These are phyloP conservation scores for Amphichorda felina DNA, from an alignment of 2,329 filamentous ascomycete genomes.

Conservation along the genomic window DNA sequence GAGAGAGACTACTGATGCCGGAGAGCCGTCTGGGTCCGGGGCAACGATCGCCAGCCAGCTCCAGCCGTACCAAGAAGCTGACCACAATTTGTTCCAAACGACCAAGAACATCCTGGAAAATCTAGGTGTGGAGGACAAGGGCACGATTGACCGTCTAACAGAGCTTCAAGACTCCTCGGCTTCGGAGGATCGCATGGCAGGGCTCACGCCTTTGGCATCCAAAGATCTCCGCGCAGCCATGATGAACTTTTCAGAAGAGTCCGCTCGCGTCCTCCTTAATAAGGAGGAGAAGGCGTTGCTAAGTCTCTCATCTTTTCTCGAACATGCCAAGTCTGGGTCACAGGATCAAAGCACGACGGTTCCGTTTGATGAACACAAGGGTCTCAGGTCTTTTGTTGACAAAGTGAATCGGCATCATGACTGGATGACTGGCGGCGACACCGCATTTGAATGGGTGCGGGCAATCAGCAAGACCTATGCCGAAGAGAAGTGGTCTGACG, in stretches of 20 bases:
- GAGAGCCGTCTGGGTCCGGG: constrained; percentile 40
- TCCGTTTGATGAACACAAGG: constrained; percentile 38
- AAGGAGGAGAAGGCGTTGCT: constrained; percentile 40
- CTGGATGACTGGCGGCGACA: constrained; percentile 44
- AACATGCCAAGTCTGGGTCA: constrained; percentile 46
- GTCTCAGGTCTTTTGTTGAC: constrained; percentile 38
- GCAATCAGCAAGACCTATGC: constrained; percentile 38
- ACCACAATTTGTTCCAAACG: constrained; percentile 42
- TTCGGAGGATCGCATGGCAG: constrained; percentile 36
- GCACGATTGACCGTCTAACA: constrained; percentile 29
- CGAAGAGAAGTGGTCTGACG: constrained; percentile 43
- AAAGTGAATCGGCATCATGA: constrained; percentile 26
- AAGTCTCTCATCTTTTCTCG: constrained; percentile 49
- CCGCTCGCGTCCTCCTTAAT: constrained; percentile 36
- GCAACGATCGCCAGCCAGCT: constrained; percentile 41
- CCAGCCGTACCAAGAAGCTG: constrained; percentile 43
- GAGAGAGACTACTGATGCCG: constrained; percentile 37
- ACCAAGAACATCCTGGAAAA: constrained; percentile 43
- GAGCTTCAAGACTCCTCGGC: constrained; percentile 41
- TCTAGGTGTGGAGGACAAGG: constrained; percentile 38
- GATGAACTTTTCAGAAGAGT: constrained; percentile 39
- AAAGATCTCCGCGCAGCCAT: constrained; percentile 37
- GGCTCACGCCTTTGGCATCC: constrained; percentile 32
- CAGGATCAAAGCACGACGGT: constrained; percentile 34
- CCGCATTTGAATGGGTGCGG: constrained; percentile 46